Conservation (phyloP, 176 grass and related monocot species). For the Typha latifolia region DNA sequence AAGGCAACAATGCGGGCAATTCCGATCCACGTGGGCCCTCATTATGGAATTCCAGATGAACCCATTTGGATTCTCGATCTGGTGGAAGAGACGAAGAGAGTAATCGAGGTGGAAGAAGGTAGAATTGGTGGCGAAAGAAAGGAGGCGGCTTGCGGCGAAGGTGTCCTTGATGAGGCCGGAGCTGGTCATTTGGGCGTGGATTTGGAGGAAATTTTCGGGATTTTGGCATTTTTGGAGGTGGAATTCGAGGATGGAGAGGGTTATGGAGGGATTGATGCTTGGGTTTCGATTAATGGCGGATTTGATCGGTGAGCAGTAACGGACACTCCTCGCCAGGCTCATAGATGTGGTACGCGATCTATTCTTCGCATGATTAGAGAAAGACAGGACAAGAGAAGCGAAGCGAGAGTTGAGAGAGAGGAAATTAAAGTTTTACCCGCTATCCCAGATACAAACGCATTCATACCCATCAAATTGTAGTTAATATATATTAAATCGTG, state of each 20-base stretch:
- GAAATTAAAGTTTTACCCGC: no score
- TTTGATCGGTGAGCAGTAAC: conserved; percentile 3
- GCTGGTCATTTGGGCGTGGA: conserved; percentile 38
- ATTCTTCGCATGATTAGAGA: no score
- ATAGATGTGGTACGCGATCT: neutral
- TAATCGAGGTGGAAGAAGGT: conserved; percentile 34
- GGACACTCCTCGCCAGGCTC: neutral
- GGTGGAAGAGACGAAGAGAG: conserved; percentile 37
- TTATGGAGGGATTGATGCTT: conserved; percentile 38
- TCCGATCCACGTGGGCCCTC: conserved; percentile 28
- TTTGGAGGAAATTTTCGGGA: conserved; percentile 43
- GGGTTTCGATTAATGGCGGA: conserved; percentile 7
- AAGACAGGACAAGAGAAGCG: no score
- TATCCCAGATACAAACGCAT: no score
- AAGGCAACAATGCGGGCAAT: conserved; percentile 45
- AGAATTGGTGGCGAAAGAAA: conserved; percentile 37
- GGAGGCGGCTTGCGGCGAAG: conserved; percentile 64
- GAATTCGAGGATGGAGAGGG: conserved; percentile 65
- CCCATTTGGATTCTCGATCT: conserved; percentile 42
- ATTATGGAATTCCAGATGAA: conserved; percentile 73
- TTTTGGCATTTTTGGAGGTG: conserved; percentile 51
- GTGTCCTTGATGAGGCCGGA: conserved; percentile 68
- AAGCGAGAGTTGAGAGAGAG: no score
- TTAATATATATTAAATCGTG: no score
- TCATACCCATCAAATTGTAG: no score